These are phyloP conservation scores for Opeltia flavorubescens DNA, from an alignment of 495 filamentous ascomycete genomes.

Conservation along the genomic window DNA sequence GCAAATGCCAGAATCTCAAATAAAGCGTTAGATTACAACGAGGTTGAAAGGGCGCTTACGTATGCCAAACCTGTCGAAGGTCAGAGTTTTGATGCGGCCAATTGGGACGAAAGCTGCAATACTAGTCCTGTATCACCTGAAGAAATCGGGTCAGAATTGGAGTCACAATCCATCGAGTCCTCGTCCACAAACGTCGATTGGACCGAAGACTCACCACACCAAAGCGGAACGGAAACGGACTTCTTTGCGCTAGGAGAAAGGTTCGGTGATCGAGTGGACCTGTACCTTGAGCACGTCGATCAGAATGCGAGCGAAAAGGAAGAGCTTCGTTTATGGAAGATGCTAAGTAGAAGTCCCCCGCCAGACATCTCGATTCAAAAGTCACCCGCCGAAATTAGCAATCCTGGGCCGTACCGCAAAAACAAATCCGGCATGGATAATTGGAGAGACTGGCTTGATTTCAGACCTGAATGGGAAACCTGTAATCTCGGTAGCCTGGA, in stretches of 20 bases:
- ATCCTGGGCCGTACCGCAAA: conserved; percentile 18
- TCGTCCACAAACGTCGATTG: too few species aligned
- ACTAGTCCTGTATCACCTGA: background rate
- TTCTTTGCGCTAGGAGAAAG: background rate
- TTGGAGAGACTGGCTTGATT: conserved; percentile 33
- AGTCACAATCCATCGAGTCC: too few species aligned
- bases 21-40: conserved; percentile 32
- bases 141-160: too few species aligned
- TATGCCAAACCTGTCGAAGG: background rate
- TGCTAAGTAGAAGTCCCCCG: conserved; percentile 26
- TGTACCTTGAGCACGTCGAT: conserved; percentile 42
- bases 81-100: background rate
- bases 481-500: conserved; percentile 22
- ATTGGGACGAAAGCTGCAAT: background rate
- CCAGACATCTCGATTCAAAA: conserved; percentile 12
- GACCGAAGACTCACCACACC: too few species aligned
- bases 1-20: conserved; percentile 18
- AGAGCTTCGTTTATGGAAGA: conserved; percentile 40
- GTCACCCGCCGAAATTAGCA: conserved; percentile 5
- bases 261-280: conserved; percentile 18
- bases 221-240: background rate
- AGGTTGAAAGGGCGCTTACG: conserved; percentile 37
- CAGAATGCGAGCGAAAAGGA: conserved; percentile 32
- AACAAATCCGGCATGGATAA: conserved; percentile 21
- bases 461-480: conserved; percentile 37